Evolutionary conservation across 805 yeast species (phyloP), one percentile per base, ranked within the genome.

Genomic region (Wickerhamomyces chambardii): DNA sequence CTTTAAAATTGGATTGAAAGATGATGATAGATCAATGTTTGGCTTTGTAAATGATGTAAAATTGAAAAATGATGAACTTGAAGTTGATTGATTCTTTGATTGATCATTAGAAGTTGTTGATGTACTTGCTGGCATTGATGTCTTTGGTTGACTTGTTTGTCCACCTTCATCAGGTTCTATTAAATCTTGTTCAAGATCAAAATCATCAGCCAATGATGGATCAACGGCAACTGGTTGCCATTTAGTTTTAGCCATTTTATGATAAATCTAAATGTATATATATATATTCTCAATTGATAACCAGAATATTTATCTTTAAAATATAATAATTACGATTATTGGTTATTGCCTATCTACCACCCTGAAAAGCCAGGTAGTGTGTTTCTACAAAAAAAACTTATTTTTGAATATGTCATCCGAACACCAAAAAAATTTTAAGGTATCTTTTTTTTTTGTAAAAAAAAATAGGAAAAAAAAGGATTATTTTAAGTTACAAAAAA

Each of bases 1-100:
- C 38, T 44, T 39, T 8, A 56, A 32, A 6, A 58, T 48, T 10
- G 63, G 61, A 30, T 56, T 53, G 28, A 57, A 42, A 1, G 59
- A 38, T 10, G 37, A 34, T 0, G 60, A 46, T 4, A 58, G 39
- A 31, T 58, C 61, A 27, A 58, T 53, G 27, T 50, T 56, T 27
- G 61, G 61, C 17, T 34, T 36, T 5, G 50, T 34, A 31, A 52
- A 52, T 5, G 48, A 40, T 15, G 53, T 42, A 41, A 52, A 52
- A 37, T 46, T 52, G 54, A 51, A 51, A 38, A 43, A 51, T 3
- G 50, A 43, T 21, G 31, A 36, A 4, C 42, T 31, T 32, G 18
- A 31, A 27, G 16, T 29, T 28, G 15, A 30, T 16, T 32, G 36
- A 8, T 3, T 15, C 2, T 10, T 15, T 28, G 16, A 2, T 22